Base-by-base conservation (phyloP, 2,329 filamentous ascomycete species). In the Capronia coronata region DNA sequence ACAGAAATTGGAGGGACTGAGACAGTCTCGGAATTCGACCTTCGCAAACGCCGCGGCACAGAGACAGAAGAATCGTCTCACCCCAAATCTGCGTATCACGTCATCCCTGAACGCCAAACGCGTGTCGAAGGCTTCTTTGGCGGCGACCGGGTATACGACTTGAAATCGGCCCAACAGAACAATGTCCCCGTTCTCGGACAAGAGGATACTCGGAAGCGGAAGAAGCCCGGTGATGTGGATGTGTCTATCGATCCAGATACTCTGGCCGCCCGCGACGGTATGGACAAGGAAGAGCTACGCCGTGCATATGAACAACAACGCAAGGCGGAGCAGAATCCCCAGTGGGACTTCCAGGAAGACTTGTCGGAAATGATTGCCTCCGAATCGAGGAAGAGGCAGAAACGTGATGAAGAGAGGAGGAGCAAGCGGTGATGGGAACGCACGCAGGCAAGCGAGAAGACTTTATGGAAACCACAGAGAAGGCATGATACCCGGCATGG, bases 151-250 rank as follows among this genome's bases (percentile, higher is more conserved):
- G 86, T 86, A 13, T 98, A 98, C 69, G 90, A 98, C 68, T 77
- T 98, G 55, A 84, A 76, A 54, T 80, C 72, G 56, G 74, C 72
- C 25, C 73, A 77, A 53, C 54, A 55, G 32, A 42, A 42, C 18
- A 72, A 75, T 52, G 68, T 87, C 53, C 85, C 86, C 1, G 78
- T 94, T 2, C 78, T 98, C 2, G 93, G 90, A 9, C 87, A 94
- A 19, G 86, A 89, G 51, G 81, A 89, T 48, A 76, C 67, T 46
- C 74, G 87, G 62, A 93, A 94, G 72, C 80, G 88, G 62, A 98
- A 97, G 80, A 95, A 96, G 77, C 90, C 86, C 2, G 93, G 91
- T 34, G 93, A 98, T 65, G 79, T 98, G 19, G 93, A 98, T 60
- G 85, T 97, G 22, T 87, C 89, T 19, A 81, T 98, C 56, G 89